Evolutionary conservation across 2,329 filamentous ascomycete genomes (phyloP), one percentile per base, ranked within the genome.

Genomic region (Monilinia aucupariae): DNA sequence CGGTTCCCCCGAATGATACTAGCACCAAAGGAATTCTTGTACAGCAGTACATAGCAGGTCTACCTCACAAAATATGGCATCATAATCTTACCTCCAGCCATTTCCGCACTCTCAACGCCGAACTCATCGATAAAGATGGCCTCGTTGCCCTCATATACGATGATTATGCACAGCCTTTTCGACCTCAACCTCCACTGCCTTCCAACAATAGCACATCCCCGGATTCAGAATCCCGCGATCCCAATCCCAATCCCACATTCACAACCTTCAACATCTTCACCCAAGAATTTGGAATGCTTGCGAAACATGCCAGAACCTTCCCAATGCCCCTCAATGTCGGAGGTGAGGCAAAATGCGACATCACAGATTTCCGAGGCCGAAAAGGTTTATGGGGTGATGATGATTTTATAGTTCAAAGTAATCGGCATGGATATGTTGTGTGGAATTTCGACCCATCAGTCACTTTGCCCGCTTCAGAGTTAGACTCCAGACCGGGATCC

Each of bases 391-490:
- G 25, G 47, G 37, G 58, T 8, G 56, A 71, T 59, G 69, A 71
- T 54, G 63, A 65, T 25, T 71, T 70, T 51, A 63, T 71, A n/a
- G 61, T 70, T 7, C 13, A 64, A 9, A 59, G 65, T 45, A 39
- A 65, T 2, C 12, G 30, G 0, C 4, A 59, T 8, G 67, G 67
- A 17, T 70, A 64, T 52, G 39, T 64, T 1, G 69, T 72, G 5
- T 71, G 70, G 70, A 68, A 51, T 52, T 60, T 60, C n/a, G 37
- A 32, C 17, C 32, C 34, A 27, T 27, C 32, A 9, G 22, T 20
- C 1, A 30, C 30, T 15, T 10, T 50, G 30, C 30, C 30, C 45
- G 30, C 5, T 8, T 8, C 17, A 6, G 27, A 30, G 27, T 30
- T 30, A 6, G 3, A 30, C 6, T 30, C 27, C 3, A 43, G 20